These are phyloP conservation scores for Cryomyces minteri DNA, from an alignment of 495 filamentous ascomycete genomes.

Conservation along the genomic window DNA sequence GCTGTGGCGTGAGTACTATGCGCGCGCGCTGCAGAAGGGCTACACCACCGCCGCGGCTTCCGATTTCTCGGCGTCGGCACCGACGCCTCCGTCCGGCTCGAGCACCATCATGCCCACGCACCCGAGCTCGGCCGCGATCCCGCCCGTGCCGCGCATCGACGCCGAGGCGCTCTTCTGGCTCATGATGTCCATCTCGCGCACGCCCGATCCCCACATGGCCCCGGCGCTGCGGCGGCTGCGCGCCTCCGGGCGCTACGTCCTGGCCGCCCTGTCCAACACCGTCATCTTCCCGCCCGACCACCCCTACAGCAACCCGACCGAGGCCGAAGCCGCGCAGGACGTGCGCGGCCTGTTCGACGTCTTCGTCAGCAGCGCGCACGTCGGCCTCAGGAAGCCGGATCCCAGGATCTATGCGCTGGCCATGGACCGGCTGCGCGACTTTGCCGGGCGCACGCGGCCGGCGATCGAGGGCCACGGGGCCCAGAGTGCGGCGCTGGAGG, in stretches of 20 bases:
- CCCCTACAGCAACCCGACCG: background rate
- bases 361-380: conserved; percentile 57
- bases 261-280: conserved; percentile 81
- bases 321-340: background rate
- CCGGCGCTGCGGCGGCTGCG: conserved; percentile 58
- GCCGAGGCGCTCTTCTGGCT: conserved; percentile 70
- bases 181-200: conserved; percentile 66
- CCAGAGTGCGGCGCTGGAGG: conserved; percentile 27
- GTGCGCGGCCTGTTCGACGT: conserved; percentile 11
- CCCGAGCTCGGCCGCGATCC: conserved; percentile 13
- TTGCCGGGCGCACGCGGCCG: conserved; percentile 22
- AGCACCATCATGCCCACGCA: background rate
- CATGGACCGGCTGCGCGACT: conserved; percentile 30
- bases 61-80: conserved; percentile 2
- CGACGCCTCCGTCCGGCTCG: background rate
- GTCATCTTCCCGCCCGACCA: conserved; percentile 47
- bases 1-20: conserved; percentile 47
- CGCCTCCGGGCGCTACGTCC: conserved; percentile 41
- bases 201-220: conserved; percentile 70
- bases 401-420: conserved; percentile 61
- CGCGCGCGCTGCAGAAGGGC: conserved; percentile 13
- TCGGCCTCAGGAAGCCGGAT: conserved; percentile 79
- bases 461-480: conserved; percentile 27
- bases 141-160: conserved; percentile 55
- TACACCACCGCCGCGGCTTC: conserved; percentile 7